Percentiles rank a stretch among this genome's conserved stretches.
These are phyloP conservation scores for Erigeron philadelphicus DNA, from an alignment of 140 eudicot genomes.

Conservation along the genomic window DNA sequence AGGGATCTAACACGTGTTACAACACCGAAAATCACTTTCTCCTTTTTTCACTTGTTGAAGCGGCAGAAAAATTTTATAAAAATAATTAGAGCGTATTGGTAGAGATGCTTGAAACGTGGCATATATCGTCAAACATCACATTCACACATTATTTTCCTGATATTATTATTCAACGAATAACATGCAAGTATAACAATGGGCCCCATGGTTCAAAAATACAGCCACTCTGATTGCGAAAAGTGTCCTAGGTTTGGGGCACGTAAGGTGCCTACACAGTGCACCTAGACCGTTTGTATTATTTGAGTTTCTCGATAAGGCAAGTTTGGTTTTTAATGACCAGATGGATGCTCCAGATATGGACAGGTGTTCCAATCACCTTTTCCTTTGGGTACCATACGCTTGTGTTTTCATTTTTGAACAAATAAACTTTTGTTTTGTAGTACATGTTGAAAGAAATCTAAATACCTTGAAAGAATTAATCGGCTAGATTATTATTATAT, in stretches of 20 bases:
- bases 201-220: neutral
- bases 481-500: too few relatives aligned
- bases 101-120: constrained; percentile 22
- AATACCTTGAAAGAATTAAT: too few relatives aligned
- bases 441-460: too few relatives aligned
- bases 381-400: neutral
- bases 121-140: neutral
- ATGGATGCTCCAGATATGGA: neutral
- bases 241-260: constrained; percentile 28
- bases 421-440: too few relatives aligned
- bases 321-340: constrained; percentile 7
- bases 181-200: neutral
- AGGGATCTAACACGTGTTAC: constrained; percentile 26
- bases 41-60: neutral
- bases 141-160: constrained; percentile 2
- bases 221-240: constrained; percentile 22
- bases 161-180: constrained; percentile 11
- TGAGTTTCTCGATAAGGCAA: constrained; percentile 24
- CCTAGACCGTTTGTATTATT: neutral
- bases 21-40: neutral
- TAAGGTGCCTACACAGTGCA: constrained; percentile 7
- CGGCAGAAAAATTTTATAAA: constrained; percentile 4
- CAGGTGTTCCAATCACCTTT: constrained; percentile 18
- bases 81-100: constrained; percentile 13
- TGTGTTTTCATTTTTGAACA: neutral